Evolutionary conservation across 2,329 filamentous ascomycete species (phyloP), one percentile per base, ranked within the genome.

Genomic region (Calonectria leucothoes): DNA sequence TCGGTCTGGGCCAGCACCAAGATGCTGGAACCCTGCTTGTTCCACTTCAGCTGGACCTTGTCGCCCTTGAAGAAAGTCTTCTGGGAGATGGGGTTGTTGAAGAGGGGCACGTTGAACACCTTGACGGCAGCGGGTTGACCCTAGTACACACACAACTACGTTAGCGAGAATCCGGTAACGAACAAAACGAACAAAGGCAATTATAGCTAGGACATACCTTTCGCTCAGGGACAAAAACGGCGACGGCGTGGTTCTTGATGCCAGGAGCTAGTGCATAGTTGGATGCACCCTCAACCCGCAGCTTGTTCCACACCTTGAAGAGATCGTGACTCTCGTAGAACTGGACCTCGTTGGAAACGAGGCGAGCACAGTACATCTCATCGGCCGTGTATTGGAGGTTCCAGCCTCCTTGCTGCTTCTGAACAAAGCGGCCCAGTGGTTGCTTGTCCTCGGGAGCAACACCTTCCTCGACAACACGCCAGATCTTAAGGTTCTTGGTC

Each of bases 1-100:
- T 99, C 97, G 37, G 97, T 99, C 88, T 98, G 96, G 70, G 97
- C 96, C 81, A 99, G 91, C 78, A 98, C 96, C 82, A 99, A 94
- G 83, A 98, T 86, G 83, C 93, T 96, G 45, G 96, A 98, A 67
- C 97, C 97, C 75, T 95, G 89, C 78, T 93, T 91, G 86, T 99
- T 99, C 97, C 97, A 99, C 88, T 98, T 98, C 82, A 99, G 88
- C 86, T 98, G 95, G 61, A 99, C 96, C 88, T 98, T 98, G 89
- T 99, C 97, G 76, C 96, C 96, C 88, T 99, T 99, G 92, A 95
- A 99, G 84, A 99, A 99, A 1, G 94, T 98, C 92, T 99, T 99
- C 84, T 98, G 96, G 48, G 96, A 98, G 64, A 98, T 93, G 6
- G 96, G 93, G 67, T 88, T 88, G 76, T 87, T 90, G 86, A 98